These are phyloP conservation scores for Lachnellula suecica DNA, from an alignment of 2,329 filamentous ascomycete genomes.

Conservation along the genomic window DNA sequence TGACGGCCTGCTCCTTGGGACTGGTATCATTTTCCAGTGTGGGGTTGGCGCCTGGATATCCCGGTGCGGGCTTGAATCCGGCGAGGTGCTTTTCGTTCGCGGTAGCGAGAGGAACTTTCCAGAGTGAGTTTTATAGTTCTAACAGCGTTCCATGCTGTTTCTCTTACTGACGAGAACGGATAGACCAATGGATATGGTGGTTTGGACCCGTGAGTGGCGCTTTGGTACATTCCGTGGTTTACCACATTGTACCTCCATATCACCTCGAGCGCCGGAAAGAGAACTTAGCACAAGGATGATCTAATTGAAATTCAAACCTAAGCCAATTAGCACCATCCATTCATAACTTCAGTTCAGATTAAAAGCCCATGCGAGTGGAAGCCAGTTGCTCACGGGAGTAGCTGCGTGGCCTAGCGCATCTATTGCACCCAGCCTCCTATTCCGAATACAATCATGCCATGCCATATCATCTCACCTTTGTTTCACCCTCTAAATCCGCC, in stretches of 20 bases:
- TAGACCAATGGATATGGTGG: constrained; percentile 41
- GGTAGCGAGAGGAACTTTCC: constrained; percentile 34
- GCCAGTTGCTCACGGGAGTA: too few species aligned
- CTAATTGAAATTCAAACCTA: too few species aligned
- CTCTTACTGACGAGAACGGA: not conserved
- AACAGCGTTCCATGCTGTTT: not conserved
- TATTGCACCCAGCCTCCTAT: too few species aligned
- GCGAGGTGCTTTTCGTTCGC: constrained; percentile 43
- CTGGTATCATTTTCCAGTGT: constrained; percentile 38
- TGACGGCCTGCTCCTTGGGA: constrained; percentile 44
- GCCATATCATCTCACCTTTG: too few species aligned
- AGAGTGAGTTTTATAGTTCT: constrained; percentile 4
- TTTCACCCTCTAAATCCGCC: too few species aligned
- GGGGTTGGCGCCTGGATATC: constrained; percentile 37
- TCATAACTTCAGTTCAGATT: too few species aligned
- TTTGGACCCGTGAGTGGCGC: constrained; percentile 34
- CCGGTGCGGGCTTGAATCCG: constrained; percentile 40
- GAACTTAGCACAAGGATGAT: constrained; percentile 76
- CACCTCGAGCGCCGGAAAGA: constrained; percentile 10
- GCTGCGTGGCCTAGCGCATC: too few species aligned
- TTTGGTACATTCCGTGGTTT: constrained; percentile 28
- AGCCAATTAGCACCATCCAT: too few species aligned
- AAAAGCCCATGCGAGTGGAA: too few species aligned
- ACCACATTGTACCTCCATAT: constrained; percentile 34
- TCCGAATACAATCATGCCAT: too few species aligned